A percentile compares a stretch with the other conserved stretches of the same genome.
These are phyloP conservation scores for Pleurotus cornucopiae DNA, from an alignment of 768 basidiomycete species.

Conservation along the genomic window DNA sequence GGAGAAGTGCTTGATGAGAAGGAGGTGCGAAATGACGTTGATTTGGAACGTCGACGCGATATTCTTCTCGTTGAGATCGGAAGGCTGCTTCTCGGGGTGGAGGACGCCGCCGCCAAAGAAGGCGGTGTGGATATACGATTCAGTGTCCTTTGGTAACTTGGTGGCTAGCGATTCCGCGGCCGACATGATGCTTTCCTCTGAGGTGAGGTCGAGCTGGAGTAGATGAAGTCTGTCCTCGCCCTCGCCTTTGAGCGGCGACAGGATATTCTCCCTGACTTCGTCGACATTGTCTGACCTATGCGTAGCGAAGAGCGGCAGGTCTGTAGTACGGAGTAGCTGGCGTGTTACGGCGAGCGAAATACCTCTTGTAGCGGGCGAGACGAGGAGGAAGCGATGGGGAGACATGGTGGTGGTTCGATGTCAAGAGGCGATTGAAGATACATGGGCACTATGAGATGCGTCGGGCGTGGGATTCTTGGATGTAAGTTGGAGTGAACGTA, in stretches of 20 bases:
- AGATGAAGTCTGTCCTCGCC: constrained; percentile 41
- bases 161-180: constrained; percentile 39
- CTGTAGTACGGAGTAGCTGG: constrained; percentile 45
- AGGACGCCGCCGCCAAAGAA: constrained; percentile 55
- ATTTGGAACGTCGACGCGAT: constrained; percentile 46
- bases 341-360: constrained; percentile 53
- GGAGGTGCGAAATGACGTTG: constrained; percentile 57
- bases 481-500: too few species aligned
- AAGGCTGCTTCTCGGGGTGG: constrained; percentile 49
- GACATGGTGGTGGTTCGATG: constrained; percentile 9
- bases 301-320: constrained; percentile 51
- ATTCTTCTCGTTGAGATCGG: constrained; percentile 37
- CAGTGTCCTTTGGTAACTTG: constrained; percentile 21
- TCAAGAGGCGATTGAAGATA: background rate
- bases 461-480: too few species aligned
- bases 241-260: constrained; percentile 36
- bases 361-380: constrained; percentile 54
- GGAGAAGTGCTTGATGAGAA: constrained; percentile 60
- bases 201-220: constrained; percentile 46
- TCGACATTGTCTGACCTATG: constrained; percentile 36
- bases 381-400: constrained; percentile 43
- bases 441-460: too few species aligned
- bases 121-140: constrained; percentile 46
- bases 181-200: constrained; percentile 44
- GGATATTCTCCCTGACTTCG: constrained; percentile 34